phyloP scores from a whole-genome alignment of 345 rosid species.

The Ceriops decandra region DNA sequence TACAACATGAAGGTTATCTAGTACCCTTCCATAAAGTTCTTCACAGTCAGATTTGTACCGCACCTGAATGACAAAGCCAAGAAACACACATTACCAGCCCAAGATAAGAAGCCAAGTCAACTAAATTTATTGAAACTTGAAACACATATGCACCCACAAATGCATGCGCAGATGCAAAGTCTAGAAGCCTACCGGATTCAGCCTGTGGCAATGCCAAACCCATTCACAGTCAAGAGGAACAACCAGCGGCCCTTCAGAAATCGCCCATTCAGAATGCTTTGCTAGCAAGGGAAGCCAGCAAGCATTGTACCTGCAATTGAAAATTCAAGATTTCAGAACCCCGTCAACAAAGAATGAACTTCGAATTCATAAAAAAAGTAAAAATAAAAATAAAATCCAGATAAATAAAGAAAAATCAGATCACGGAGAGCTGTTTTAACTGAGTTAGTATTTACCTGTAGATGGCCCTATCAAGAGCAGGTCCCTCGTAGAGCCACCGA shows the following conservation, averaged over 20 bases:
- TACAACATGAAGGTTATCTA: conserved; percentile 56
- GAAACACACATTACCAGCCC: conserved; percentile 10
- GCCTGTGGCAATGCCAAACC: conserved; percentile 99
- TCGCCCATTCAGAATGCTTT: conserved; percentile 38
- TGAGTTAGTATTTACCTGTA: conserved; percentile 41
- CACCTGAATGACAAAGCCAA: conserved; percentile 43
- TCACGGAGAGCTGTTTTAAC: background rate
- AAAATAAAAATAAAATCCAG: background rate
- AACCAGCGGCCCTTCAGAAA: conserved; percentile 60
- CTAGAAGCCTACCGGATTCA: conserved; percentile 69
- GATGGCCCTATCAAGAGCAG: conserved; percentile 64
- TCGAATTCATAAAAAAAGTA: background rate
- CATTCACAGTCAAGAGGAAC: conserved; percentile 98
- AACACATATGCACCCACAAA: background rate
- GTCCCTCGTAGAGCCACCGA: conserved; percentile 77
- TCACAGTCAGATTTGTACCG: conserved; percentile 77
- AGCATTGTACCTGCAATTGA: conserved; percentile 69
- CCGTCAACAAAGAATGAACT: background rate
- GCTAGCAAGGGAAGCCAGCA: conserved; percentile 97
- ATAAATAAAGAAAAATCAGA: background rate
- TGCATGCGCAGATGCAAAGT: background rate
- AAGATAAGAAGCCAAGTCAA: conserved; percentile 1
- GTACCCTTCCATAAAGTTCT: conserved; percentile 62
- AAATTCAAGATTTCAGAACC: conserved; percentile 4
- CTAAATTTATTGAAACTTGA: background rate